Conservation (phyloP, 768 basidiomycete genomes). For the Rhodotorula toruloides region DNA sequence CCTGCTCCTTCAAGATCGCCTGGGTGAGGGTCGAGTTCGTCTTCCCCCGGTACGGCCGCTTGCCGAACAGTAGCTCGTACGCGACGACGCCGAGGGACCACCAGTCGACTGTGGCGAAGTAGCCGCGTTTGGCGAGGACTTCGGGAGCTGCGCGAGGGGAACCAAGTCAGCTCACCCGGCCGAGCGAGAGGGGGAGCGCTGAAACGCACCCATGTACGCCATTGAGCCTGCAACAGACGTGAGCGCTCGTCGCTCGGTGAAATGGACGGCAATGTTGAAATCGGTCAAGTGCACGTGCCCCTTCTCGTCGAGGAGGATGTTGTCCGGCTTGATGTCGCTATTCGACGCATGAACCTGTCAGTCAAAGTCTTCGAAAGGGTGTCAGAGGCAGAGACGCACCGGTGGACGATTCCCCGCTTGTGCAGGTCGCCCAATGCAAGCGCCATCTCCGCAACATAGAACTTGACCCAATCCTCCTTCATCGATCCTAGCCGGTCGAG, state of each 20-base stretch:
- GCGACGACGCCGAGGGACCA: conserved; percentile 95
- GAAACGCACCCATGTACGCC: conserved; percentile 86
- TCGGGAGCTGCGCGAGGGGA: conserved; percentile 61
- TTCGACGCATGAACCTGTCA: background rate
- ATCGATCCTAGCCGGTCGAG: conserved; percentile 43
- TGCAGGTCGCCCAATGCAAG: conserved; percentile 86
- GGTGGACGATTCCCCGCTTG: conserved; percentile 89
- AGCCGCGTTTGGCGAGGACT: conserved; percentile 86
- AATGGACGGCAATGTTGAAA: conserved; percentile 98
- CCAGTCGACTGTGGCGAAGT: conserved; percentile 86
- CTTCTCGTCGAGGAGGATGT: conserved; percentile 83
- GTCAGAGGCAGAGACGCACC: conserved; percentile 54
- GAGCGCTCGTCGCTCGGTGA: conserved; percentile 78
- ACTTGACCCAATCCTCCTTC: conserved; percentile 43
- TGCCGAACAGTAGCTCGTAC: conserved; percentile 87
- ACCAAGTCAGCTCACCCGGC: background rate
- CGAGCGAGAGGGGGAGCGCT: background rate
- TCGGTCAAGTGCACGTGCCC: conserved; percentile 97
- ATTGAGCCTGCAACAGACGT: conserved; percentile 95
- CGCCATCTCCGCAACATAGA: conserved; percentile 83
- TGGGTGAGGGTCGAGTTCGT: conserved; percentile 89
- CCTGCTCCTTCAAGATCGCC: conserved; percentile 78
- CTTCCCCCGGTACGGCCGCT: conserved; percentile 79
- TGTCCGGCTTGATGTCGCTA: conserved; percentile 95
- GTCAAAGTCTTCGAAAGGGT: too few species aligned